phyloP scores from a whole-genome alignment of 164 flowering plant genomes.

The Annona squamosa region DNA sequence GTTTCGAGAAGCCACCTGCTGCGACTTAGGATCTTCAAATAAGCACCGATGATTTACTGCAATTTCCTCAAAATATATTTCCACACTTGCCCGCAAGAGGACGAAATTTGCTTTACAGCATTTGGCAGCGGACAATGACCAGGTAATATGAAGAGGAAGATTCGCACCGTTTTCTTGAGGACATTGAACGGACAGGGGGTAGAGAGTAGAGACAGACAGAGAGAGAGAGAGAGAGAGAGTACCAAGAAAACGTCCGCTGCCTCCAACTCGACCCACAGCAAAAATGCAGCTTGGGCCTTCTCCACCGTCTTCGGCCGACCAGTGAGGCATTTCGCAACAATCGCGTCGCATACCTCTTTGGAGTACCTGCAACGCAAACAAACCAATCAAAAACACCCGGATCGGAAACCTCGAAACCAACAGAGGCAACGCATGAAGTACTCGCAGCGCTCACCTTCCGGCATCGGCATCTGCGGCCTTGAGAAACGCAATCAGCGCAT shows the following conservation, averaged over 20 bases:
- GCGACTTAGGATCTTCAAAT: too few species aligned
- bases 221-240: conserved; percentile 6
- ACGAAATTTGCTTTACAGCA: too few species aligned
- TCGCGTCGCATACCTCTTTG: conserved; percentile 85
- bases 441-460: conserved; percentile 44
- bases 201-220: background rate
- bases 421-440: background rate
- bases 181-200: too few species aligned
- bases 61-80: too few species aligned
- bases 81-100: too few species aligned
- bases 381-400: background rate
- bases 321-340: conserved; percentile 83
- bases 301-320: conserved; percentile 97
- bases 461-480: conserved; percentile 92
- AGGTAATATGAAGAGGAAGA: too few species aligned
- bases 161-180: too few species aligned
- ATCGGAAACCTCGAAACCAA: background rate
- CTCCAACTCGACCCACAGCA: conserved; percentile 96
- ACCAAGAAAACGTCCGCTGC: conserved; percentile 90
- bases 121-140: too few species aligned
- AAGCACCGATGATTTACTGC: too few species aligned
- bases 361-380: conserved; percentile 42
- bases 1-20: too few species aligned
- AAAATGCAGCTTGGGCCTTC: conserved; percentile 74
- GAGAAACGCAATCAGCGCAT: conserved; percentile 75